Percentiles rank a stretch among this genome's conserved stretches.
Evolutionary conservation across 2,329 filamentous ascomycete species (phyloP).

Genomic region (Aspergillus oerlinghausenensis): DNA sequence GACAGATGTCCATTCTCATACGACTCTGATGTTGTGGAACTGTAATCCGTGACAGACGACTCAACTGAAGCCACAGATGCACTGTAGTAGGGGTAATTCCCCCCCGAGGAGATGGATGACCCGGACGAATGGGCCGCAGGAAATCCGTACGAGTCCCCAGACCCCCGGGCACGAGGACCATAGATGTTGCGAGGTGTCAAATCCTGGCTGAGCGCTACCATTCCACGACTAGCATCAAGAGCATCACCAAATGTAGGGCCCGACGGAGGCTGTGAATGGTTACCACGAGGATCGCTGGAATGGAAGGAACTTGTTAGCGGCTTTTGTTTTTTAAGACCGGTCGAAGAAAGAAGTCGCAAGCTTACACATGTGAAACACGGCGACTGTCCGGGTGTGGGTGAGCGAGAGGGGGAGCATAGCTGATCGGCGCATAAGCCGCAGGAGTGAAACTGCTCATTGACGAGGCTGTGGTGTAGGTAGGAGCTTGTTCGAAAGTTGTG

Average conservation of each 20-base stretch:
- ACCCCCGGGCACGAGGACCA: constrained; percentile 65
- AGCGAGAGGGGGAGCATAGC: constrained; percentile 62
- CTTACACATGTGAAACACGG: constrained; percentile 82
- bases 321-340: not conserved
- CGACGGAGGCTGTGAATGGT: constrained; percentile 47
- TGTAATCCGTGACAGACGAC: constrained; percentile 86
- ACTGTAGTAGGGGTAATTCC: constrained; percentile 81
- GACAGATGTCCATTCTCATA: constrained; percentile 70
- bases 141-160: constrained; percentile 86
- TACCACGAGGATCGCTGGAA: constrained; percentile 32
- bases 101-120: constrained; percentile 81
- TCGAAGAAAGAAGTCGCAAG: not conserved
- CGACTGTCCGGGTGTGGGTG: constrained; percentile 50
- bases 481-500: constrained; percentile 65
- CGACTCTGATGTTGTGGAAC: constrained; percentile 76
- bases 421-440: constrained; percentile 71
- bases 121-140: constrained; percentile 85
- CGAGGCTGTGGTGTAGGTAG: constrained; percentile 64
- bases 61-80: constrained; percentile 66
- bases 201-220: constrained; percentile 94
- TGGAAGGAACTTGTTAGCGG: constrained; percentile 13
- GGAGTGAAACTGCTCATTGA: constrained; percentile 65
- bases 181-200: constrained; percentile 85
- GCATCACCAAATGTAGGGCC: constrained; percentile 77
- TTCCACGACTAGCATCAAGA: constrained; percentile 86